Evolutionary conservation across 306 rosid species (phyloP).

Genomic region (Vicia faba): DNA sequence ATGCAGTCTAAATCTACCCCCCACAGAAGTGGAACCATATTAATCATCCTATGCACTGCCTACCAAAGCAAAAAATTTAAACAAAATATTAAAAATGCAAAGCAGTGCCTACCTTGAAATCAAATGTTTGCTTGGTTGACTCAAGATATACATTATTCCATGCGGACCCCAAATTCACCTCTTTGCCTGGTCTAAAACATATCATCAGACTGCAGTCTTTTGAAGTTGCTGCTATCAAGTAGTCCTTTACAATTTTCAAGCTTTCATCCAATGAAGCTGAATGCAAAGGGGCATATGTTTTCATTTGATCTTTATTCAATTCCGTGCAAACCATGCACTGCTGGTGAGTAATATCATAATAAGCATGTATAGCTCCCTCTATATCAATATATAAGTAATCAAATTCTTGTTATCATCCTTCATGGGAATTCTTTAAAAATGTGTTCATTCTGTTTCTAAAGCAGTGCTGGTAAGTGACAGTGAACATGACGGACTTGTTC

Average conservation of each 20-base stretch:
- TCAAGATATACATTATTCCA: slow-evolving; percentile 52
- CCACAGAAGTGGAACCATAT: slow-evolving; percentile 21
- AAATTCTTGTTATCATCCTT: slow-evolving; percentile 2
- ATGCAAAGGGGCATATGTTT: slow-evolving; percentile 65
- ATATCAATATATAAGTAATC: slow-evolving; percentile 16
- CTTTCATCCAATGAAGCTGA: slow-evolving; percentile 75
- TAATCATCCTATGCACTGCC: slow-evolving; percentile 19
- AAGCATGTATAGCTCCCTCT: slow-evolving; percentile 93
- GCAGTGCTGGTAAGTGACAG: slow-evolving; percentile 68
- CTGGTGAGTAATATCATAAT: slow-evolving; percentile 69
- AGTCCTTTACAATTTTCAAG: slow-evolving; percentile 75
- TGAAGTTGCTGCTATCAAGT: slow-evolving; percentile 79
- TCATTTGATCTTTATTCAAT: slow-evolving; percentile 50
- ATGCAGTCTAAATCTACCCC: slow-evolving; percentile 4
- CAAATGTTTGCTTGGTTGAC: slow-evolving; percentile 71
- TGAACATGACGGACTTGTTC: slow-evolving; percentile 32
- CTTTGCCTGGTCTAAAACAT: slow-evolving; percentile 68
- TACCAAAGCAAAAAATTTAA: slow-evolving; percentile 15
- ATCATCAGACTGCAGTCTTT: slow-evolving; percentile 95
- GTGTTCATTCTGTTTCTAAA: slow-evolving; percentile 33
- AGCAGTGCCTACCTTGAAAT: slow-evolving; percentile 66
- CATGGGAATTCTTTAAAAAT: no score
- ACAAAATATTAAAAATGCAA: slow-evolving; percentile 26
- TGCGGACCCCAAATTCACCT: slow-evolving; percentile 48
- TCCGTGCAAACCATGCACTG: slow-evolving; percentile 70